Evolutionary conservation across 2,329 filamentous ascomycete genomes (phyloP).

Genomic region (Xylariaceae sp.): DNA sequence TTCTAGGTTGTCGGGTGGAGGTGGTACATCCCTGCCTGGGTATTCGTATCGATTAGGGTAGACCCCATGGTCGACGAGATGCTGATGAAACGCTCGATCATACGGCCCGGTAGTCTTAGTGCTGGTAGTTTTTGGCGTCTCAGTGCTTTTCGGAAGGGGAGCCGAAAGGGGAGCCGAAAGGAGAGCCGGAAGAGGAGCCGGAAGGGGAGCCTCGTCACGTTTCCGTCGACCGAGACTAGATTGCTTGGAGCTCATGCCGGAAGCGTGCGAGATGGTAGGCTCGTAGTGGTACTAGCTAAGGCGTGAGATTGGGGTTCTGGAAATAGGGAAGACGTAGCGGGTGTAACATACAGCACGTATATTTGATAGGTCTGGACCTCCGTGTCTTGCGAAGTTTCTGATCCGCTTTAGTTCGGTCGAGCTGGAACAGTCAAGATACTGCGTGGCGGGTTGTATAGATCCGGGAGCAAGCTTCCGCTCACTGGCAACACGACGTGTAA

Average conservation of each 20-base stretch:
- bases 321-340: conserved; percentile 11
- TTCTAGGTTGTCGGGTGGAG: conserved; percentile 13
- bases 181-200: too few relatives aligned
- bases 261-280: neutral
- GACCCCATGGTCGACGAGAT: conserved; percentile 25
- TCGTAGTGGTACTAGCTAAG: conserved; percentile 22
- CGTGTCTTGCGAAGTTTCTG: conserved; percentile 30
- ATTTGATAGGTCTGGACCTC: conserved; percentile 35
- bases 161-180: conserved; percentile 5
- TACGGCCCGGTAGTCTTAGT: conserved; percentile 4
- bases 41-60: conserved; percentile 16
- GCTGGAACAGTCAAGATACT: neutral
- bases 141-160: conserved; percentile 12
- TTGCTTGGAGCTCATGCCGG: neutral
- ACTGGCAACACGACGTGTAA: neutral
- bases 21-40: neutral
- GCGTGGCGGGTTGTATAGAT: neutral
- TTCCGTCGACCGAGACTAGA: conserved; percentile 2
- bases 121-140: conserved; percentile 26
- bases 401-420: neutral
- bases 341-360: conserved; percentile 32
- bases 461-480: neutral
- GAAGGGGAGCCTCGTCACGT: conserved; percentile 3
- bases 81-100: conserved; percentile 27
- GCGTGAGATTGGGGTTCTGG: conserved; percentile 15